These are phyloP conservation scores for Aureobasidium sp. DNA, from an alignment of 2,329 filamentous ascomycete species.

Conservation along the genomic window DNA sequence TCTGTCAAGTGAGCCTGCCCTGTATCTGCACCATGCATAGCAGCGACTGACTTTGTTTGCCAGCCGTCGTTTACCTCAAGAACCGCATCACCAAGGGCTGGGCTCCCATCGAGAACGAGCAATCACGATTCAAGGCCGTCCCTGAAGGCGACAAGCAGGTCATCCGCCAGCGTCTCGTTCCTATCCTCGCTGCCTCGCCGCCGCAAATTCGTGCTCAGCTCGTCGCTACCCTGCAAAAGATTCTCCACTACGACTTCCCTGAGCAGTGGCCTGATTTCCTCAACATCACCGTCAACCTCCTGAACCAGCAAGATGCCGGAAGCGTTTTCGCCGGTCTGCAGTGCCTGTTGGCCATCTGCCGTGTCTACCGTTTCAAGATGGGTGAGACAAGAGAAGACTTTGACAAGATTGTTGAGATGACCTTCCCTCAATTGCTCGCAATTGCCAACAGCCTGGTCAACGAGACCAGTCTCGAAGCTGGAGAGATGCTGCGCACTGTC, in stretches of 20 bases:
- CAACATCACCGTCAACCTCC: slow-evolving; percentile 81
- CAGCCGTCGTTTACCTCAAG: slow-evolving; percentile 96
- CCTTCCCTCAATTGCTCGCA: slow-evolving; percentile 77
- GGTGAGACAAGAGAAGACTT: slow-evolving; percentile 79
- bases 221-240: slow-evolving; percentile 89
- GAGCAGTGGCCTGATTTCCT: slow-evolving; percentile 91
- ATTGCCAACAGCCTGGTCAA: slow-evolving; percentile 86
- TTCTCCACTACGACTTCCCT: slow-evolving; percentile 92
- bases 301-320: slow-evolving; percentile 76
- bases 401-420: slow-evolving; percentile 85
- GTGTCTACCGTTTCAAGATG: slow-evolving; percentile 89
- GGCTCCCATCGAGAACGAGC: slow-evolving; percentile 63
- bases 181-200: slow-evolving; percentile 69
- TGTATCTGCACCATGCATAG: neutral
- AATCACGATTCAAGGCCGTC: slow-evolving; percentile 56
- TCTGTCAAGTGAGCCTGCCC: slow-evolving; percentile 68
- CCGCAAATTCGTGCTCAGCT: slow-evolving; percentile 85
- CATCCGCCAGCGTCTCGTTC: slow-evolving; percentile 81
- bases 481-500: slow-evolving; percentile 91
- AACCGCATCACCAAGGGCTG: slow-evolving; percentile 93
- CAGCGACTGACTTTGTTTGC: slow-evolving; percentile 17
- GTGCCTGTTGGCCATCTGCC: slow-evolving; percentile 88
- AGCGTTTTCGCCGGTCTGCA: slow-evolving; percentile 91
- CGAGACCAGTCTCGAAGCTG: slow-evolving; percentile 87
- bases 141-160: slow-evolving; percentile 82